phyloP scores from a whole-genome alignment of 495 filamentous ascomycete species.

The Margaritispora aquatica region DNA sequence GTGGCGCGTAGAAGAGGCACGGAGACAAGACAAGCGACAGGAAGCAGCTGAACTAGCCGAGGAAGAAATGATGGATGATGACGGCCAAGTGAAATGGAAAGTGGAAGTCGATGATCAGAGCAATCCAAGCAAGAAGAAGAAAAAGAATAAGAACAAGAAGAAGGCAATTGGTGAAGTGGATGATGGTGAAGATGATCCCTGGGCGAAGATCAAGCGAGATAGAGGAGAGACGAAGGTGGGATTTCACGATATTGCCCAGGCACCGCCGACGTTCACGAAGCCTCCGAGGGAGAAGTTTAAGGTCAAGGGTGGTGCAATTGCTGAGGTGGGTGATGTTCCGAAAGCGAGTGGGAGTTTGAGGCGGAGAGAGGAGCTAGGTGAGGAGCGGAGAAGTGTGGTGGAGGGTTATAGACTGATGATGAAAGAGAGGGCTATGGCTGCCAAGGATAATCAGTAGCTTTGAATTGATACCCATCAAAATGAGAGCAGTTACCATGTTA shows the following conservation, averaged over 20 bases:
- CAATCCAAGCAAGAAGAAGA: constrained; percentile 21
- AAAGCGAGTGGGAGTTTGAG: constrained; percentile 72
- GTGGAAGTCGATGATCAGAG: constrained; percentile 31
- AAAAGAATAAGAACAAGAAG: constrained; percentile 50
- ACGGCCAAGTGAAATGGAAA: constrained; percentile 51
- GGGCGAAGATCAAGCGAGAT: constrained; percentile 62
- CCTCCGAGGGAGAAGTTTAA: constrained; percentile 64
- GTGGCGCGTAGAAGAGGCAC: constrained; percentile 65
- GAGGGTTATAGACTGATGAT: constrained; percentile 79
- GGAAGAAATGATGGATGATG: constrained; percentile 57
- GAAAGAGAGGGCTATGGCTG: constrained; percentile 42
- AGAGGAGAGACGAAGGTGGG: constrained; percentile 51
- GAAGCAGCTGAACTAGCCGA: constrained; percentile 58
- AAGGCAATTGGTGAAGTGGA: constrained; percentile 29
- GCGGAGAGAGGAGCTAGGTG: constrained; percentile 74
- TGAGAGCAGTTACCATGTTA: no score
- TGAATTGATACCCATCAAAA: background rate
- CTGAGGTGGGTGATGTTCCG: constrained; percentile 69
- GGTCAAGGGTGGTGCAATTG: constrained; percentile 62
- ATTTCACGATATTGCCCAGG: constrained; percentile 73
- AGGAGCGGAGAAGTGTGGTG: constrained; percentile 67
- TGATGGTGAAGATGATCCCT: constrained; percentile 67
- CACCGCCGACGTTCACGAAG: constrained; percentile 68
- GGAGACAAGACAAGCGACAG: constrained; percentile 49
- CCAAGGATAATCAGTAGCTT: background rate